Evolutionary conservation across 1,284 basidiomycete species (phyloP).

Genomic region (Trametes polyzona): DNA sequence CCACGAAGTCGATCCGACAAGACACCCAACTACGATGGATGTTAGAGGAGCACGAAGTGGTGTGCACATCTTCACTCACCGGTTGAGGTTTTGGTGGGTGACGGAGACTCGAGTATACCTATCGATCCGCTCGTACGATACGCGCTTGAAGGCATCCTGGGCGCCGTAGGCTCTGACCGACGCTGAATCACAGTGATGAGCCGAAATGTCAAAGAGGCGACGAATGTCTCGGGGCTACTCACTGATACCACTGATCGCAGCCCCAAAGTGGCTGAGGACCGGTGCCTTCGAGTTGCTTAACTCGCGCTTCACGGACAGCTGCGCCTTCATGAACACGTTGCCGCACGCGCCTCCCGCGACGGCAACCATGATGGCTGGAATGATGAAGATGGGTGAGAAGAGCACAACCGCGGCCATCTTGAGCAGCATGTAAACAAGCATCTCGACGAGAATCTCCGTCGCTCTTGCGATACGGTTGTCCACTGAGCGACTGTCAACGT

Average conservation of each 20-base stretch:
- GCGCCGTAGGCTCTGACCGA: conserved; percentile 64
- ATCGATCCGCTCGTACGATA: conserved; percentile 49
- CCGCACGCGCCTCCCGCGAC: conserved; percentile 48
- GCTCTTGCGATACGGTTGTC: conserved; percentile 1
- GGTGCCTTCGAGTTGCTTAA: conserved; percentile 71
- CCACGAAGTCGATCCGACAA: conserved; percentile 53
- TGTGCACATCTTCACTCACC: conserved; percentile 32
- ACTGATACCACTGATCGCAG: conserved; percentile 69
- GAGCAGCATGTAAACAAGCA: conserved; percentile 40
- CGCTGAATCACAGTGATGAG: conserved; percentile 49
- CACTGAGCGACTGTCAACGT: neutral
- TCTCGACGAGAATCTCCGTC: conserved; percentile 29
- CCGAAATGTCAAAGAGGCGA: conserved; percentile 24
- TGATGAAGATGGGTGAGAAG: conserved; percentile 46
- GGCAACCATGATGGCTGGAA: conserved; percentile 45
- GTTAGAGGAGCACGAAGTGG: neutral
- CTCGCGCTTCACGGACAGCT: conserved; percentile 75
- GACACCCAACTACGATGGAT: conserved; percentile 51
- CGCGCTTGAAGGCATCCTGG: conserved; percentile 46
- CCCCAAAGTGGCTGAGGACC: conserved; percentile 70
- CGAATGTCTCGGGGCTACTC: conserved; percentile 23
- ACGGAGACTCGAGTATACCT: conserved; percentile 47
- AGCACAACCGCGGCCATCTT: conserved; percentile 46
- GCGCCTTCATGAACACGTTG: conserved; percentile 65
- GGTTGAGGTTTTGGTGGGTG: conserved; percentile 55